phyloP scores from a whole-genome alignment of 768 basidiomycete genomes.

The Neoboletus subvelutipes region DNA sequence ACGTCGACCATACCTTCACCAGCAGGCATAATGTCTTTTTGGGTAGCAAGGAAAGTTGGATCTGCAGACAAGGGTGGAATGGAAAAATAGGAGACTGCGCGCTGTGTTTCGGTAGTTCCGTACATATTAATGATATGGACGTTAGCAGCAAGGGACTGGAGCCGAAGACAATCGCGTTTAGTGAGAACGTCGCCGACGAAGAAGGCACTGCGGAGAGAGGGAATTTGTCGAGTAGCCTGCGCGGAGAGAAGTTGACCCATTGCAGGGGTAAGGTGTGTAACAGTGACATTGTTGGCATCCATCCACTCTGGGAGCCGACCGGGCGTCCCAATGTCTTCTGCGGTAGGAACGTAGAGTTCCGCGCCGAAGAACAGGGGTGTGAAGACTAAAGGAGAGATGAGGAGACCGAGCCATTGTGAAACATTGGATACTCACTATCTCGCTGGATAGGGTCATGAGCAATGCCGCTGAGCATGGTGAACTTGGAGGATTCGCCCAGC shows the following conservation, averaged over 20 bases:
- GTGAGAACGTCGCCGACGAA: constrained; percentile 99
- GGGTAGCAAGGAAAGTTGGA: constrained; percentile 85
- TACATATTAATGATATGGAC: constrained; percentile 99
- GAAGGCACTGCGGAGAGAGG: constrained; percentile 86
- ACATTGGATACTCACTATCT: constrained; percentile 72
- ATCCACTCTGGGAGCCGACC: constrained; percentile 98
- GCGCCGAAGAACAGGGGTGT: constrained; percentile 98
- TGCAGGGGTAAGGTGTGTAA: constrained; percentile 98
- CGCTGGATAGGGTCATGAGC: constrained; percentile 99
- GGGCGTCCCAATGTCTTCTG: constrained; percentile 95
- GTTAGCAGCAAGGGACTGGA: constrained; percentile 90
- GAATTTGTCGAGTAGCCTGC: constrained; percentile 77
- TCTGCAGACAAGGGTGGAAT: constrained; percentile 85
- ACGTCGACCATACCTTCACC: constrained; percentile 98
- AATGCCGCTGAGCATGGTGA: constrained; percentile 98
- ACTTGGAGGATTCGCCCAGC: constrained; percentile 71
- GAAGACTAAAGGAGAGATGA: constrained; percentile 64
- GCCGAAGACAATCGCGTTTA: constrained; percentile 93
- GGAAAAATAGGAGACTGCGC: constrained; percentile 95
- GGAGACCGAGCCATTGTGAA: neutral
- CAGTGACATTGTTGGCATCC: constrained; percentile 84
- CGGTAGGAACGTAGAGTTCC: constrained; percentile 90
- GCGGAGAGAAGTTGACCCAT: constrained; percentile 99
- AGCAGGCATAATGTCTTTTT: constrained; percentile 98
- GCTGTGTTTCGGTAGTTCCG: constrained; percentile 98